phyloP scores from a whole-genome alignment of 2,329 filamentous ascomycete species.

The Plectosphaerella cucumerina region DNA sequence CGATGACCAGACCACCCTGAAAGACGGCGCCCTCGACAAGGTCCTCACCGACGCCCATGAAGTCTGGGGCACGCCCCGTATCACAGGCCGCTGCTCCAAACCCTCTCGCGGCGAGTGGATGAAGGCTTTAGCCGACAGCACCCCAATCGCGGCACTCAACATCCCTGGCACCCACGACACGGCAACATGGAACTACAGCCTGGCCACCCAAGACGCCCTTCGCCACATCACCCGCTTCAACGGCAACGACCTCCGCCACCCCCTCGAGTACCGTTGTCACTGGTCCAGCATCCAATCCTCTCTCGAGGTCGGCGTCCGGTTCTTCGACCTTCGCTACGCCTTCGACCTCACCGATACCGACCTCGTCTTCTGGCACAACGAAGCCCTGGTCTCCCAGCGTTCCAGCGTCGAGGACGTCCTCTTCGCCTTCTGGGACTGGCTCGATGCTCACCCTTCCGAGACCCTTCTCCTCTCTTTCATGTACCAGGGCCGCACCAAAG shows the following conservation, averaged over 20 bases:
- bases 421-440: background rate
- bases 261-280: background rate
- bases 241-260: background rate
- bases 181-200: background rate
- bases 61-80: background rate
- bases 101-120: background rate
- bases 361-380: background rate
- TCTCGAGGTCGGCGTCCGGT: background rate
- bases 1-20: background rate
- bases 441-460: background rate
- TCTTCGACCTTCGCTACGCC: background rate
- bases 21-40: background rate
- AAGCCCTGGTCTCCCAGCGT: background rate
- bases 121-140: background rate
- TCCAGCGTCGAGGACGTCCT: background rate
- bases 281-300: background rate
- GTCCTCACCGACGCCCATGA: background rate
- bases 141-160: background rate
- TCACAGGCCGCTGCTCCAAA: background rate
- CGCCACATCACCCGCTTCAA: background rate
- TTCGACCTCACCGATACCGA: background rate
- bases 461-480: background rate
- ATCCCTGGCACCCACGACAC: background rate
- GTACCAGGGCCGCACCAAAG: background rate
- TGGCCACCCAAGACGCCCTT: background rate